Percentiles rank a stretch among this genome's conserved stretches.
Conservation (phyloP, 1,284 basidiomycete species). For the Omphalotus olearius region DNA sequence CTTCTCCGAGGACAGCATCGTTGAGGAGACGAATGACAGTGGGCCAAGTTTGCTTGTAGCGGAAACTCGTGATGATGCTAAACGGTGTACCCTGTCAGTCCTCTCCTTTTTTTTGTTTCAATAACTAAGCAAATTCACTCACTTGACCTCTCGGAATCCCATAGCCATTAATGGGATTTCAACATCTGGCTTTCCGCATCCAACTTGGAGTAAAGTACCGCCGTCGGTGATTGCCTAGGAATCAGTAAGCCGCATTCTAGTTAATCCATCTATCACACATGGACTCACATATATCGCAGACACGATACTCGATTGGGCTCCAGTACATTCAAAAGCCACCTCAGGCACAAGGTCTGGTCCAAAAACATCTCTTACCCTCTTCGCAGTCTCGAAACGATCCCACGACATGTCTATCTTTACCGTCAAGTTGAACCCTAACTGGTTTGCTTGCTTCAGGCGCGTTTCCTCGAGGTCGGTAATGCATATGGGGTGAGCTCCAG, state of each 20-base stretch:
- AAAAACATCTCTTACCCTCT: conserved; percentile 6
- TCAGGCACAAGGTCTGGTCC: conserved; percentile 14
- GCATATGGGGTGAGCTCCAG: conserved; percentile 13
- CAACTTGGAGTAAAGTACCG: conserved; percentile 22
- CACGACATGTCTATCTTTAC: conserved; percentile 11
- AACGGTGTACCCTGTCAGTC: not conserved
- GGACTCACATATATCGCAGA: conserved; percentile 18
- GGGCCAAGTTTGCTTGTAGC: conserved; percentile 34
- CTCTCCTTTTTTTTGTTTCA: not conserved
- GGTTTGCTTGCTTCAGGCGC: conserved; percentile 10
- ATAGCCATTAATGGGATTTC: conserved; percentile 21
- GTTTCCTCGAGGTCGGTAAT: conserved; percentile 15
- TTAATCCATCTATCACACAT: not conserved
- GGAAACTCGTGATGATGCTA: conserved; percentile 14
- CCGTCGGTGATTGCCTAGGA: conserved; percentile 17
- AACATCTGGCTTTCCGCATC: conserved; percentile 20
- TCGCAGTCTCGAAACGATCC: conserved; percentile 9
- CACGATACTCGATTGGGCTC: conserved; percentile 31
- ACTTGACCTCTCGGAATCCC: conserved; percentile 21
- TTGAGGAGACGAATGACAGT: conserved; percentile 46
- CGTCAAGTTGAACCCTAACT: conserved; percentile 11
- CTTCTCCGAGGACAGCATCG: conserved; percentile 40
- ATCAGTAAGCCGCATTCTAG: not conserved
- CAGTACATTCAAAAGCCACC: conserved; percentile 42
- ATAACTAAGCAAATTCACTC: conserved; percentile 5